Base-by-base conservation (phyloP, 2,329 filamentous ascomycete genomes). In the Elsinoe arachidis region DNA sequence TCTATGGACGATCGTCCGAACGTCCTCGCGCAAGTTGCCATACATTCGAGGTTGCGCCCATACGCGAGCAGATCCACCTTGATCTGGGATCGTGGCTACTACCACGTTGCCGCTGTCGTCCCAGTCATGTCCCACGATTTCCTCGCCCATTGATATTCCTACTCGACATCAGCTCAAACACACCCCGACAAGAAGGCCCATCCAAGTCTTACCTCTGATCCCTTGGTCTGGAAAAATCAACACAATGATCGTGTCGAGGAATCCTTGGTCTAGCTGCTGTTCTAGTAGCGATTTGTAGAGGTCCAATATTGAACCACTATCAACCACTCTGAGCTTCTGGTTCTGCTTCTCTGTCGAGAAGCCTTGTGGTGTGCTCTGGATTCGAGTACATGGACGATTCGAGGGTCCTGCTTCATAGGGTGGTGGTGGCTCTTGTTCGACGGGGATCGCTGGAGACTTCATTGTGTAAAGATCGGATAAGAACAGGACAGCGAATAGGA, bases 171-270 rank as follows among this genome's bases (percentile, higher is more conserved):
- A 59, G 26, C 26, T 5, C 26, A 9, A 7, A 5, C 5, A 4
- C 26, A 7, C 3, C 26, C 9, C 3, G 26, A 9, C 6, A 30
- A 30, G 26, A 7, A 9, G 5, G 5, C 7, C 26, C 2, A 30
- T 7, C 6, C 5, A 23, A 2, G 41, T 30, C 59, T 43, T 60
- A 69, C 68, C 37, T 33, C 26, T 39, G n/a, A 41, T n/a, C 2
- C 26, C 64, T 64, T 69, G 65, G 52, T 66, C 66, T 21, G 65
- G 66, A 5, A 68, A 67, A 55, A 70, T 59, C 21, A 70, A 59
- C 15, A 69, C 53, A 37, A 70, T 41, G 1, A 55, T 66, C 11
- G 63, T 64, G 34, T 58, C 67, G 5, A 65, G 65, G 17, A 69
- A 55, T 2, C 67, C 68, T 26, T 23, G 21, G 19, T 46, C 41